Evolutionary conservation across 441 rosid genomes (phyloP).

Genomic region (Populus hybrid): DNA sequence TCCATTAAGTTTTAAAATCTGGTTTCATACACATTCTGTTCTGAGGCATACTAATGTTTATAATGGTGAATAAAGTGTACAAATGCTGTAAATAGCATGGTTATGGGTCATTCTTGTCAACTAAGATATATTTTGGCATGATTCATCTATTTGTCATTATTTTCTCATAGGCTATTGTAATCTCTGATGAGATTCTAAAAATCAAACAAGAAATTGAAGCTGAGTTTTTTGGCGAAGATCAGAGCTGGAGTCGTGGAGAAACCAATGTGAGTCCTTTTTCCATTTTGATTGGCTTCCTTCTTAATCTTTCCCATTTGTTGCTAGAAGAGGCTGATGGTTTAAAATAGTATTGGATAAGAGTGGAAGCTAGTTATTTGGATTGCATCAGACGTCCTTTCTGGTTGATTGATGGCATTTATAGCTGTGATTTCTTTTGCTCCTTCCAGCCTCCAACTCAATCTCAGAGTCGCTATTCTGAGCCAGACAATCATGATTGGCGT

Average conservation of each 20-base stretch:
- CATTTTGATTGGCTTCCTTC: not conserved
- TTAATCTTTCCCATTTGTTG: not conserved
- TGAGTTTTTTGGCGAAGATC: slow-evolving; percentile 79
- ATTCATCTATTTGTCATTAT: not conserved
- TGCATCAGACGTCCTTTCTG: not conserved
- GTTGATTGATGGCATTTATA: not conserved
- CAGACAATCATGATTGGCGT: slow-evolving; percentile 93
- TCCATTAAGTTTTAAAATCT: not conserved
- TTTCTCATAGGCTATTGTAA: slow-evolving; percentile 45
- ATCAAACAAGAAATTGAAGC: slow-evolving; percentile 60
- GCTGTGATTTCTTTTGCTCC: not conserved
- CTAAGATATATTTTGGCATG: not conserved
- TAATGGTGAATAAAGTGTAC: not conserved
- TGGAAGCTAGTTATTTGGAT: not conserved
- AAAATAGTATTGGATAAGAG: not conserved
- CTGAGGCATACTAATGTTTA: not conserved
- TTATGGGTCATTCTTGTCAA: not conserved
- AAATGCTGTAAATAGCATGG: not conserved
- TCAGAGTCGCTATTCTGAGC: slow-evolving; percentile 68
- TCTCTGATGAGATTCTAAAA: slow-evolving; percentile 69
- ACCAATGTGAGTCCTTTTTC: slow-evolving; percentile 46
- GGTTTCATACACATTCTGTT: not conserved
- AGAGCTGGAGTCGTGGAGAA: slow-evolving; percentile 70
- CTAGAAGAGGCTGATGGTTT: not conserved
- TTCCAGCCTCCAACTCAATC: slow-evolving; percentile 45